Evolutionary conservation across 352 stramenopile species (phyloP).

Genomic region (Phytophthora rubi): DNA sequence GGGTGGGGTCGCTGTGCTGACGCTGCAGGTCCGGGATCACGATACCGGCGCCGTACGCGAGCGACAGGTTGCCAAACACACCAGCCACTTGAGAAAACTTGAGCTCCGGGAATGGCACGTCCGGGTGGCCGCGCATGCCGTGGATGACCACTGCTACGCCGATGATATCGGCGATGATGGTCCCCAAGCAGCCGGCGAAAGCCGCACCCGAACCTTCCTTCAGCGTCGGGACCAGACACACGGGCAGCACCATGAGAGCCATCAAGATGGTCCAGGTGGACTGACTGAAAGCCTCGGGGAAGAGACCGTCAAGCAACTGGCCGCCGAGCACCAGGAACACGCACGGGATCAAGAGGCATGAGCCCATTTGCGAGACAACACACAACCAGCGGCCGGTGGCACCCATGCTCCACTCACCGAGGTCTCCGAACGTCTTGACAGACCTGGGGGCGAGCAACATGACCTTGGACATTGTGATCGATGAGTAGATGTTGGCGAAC

Average conservation of each 20-base stretch:
- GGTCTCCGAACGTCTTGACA: constrained; percentile 67
- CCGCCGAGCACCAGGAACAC: constrained; percentile 68
- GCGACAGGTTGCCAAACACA: constrained; percentile 68
- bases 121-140: constrained; percentile 61
- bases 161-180: constrained; percentile 65
- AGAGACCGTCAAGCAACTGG: constrained; percentile 55
- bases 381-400: constrained; percentile 56
- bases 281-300: constrained; percentile 50
- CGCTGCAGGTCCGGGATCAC: constrained; percentile 70
- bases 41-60: constrained; percentile 69
- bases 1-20: constrained; percentile 62
- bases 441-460: constrained; percentile 58
- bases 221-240: constrained; percentile 64
- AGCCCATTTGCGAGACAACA: constrained; percentile 60
- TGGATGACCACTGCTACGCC: constrained; percentile 54
- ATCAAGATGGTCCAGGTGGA: constrained; percentile 74
- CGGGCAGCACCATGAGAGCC: constrained; percentile 52
- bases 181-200: constrained; percentile 66
- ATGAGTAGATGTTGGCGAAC: constrained; percentile 71
- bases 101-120: constrained; percentile 48
- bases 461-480: constrained; percentile 61
- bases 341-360: constrained; percentile 60
- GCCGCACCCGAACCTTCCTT: constrained; percentile 67
- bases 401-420: constrained; percentile 66
- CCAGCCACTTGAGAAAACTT: constrained; percentile 58